These are phyloP conservation scores for Globisporangium cederbergense DNA, from an alignment of 352 stramenopile genomes.

Conservation along the genomic window DNA sequence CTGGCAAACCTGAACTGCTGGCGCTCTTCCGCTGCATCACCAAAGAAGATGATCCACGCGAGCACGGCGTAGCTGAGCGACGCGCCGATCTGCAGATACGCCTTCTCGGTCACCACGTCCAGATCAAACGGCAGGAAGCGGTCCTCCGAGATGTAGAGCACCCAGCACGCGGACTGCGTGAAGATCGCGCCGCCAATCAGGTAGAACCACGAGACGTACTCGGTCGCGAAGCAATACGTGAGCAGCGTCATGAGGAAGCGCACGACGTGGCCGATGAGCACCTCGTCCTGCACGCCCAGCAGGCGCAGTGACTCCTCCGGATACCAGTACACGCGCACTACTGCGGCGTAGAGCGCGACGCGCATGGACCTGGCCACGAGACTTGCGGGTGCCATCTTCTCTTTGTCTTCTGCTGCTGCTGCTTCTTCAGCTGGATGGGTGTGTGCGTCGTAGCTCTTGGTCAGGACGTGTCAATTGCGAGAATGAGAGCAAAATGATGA, in stretches of 20 bases:
- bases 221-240: slow-evolving; percentile 42
- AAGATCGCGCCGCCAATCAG: slow-evolving; percentile 40
- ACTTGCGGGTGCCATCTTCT: slow-evolving; percentile 4
- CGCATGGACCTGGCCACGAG: slow-evolving; percentile 34
- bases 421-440: neutral
- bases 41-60: slow-evolving; percentile 48
- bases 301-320: slow-evolving; percentile 42
- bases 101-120: slow-evolving; percentile 42
- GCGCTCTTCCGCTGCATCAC: slow-evolving; percentile 29
- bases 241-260: slow-evolving; percentile 59
- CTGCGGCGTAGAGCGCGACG: slow-evolving; percentile 33
- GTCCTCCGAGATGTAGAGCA: slow-evolving; percentile 43
- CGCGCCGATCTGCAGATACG: slow-evolving; percentile 35
- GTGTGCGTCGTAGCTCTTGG: neutral
- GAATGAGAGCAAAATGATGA: slow-evolving; percentile 9
- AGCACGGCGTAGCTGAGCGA: slow-evolving; percentile 45
- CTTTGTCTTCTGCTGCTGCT: neutral
- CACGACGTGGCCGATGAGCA: slow-evolving; percentile 47
- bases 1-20: slow-evolving; percentile 38
- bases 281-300: slow-evolving; percentile 27
- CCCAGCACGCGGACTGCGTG: slow-evolving; percentile 54
- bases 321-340: slow-evolving; percentile 44
- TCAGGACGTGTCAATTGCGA: slow-evolving; percentile 1
- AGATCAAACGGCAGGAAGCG: slow-evolving; percentile 27
- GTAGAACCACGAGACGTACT: slow-evolving; percentile 37